Conservation (phyloP, 2,329 filamentous ascomycete genomes). For the Huntiella decipiens region DNA sequence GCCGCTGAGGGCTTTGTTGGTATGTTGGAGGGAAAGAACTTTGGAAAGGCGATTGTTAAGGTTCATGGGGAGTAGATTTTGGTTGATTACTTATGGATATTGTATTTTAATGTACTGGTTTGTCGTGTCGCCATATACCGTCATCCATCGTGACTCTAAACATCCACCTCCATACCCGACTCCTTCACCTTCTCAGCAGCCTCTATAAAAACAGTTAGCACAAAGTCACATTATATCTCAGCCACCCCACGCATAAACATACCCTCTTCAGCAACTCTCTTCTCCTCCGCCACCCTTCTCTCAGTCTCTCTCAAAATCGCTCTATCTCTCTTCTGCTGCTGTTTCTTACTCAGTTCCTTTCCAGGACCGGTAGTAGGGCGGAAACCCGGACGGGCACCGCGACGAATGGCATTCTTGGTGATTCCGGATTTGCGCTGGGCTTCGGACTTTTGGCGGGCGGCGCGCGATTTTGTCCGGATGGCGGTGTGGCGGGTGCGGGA, state of each 20-base stretch:
- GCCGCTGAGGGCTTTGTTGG: slow-evolving; percentile 54
- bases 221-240: background rate
- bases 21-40: slow-evolving; percentile 61
- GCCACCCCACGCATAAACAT: background rate
- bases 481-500: slow-evolving; percentile 34
- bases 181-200: background rate
- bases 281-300: slow-evolving; percentile 27
- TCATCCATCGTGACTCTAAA: background rate
- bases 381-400: slow-evolving; percentile 33
- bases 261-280: slow-evolving; percentile 28
- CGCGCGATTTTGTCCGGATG: slow-evolving; percentile 25
- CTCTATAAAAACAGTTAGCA: background rate
- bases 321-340: slow-evolving; percentile 35
- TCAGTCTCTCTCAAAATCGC: slow-evolving; percentile 31
- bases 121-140: background rate
- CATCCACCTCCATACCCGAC: slow-evolving; percentile 2
- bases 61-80: slow-evolving; percentile 16
- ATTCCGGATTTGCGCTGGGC: slow-evolving; percentile 22
- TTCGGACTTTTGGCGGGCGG: slow-evolving; percentile 24
- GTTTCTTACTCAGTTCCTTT: slow-evolving; percentile 32
- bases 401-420: slow-evolving; percentile 24
- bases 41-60: slow-evolving; percentile 70
- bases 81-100: background rate
- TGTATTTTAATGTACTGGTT: background rate
- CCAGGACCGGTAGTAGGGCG: slow-evolving; percentile 37